phyloP scores from a whole-genome alignment of 441 rosid genomes.

The Erodium trifolium region DNA sequence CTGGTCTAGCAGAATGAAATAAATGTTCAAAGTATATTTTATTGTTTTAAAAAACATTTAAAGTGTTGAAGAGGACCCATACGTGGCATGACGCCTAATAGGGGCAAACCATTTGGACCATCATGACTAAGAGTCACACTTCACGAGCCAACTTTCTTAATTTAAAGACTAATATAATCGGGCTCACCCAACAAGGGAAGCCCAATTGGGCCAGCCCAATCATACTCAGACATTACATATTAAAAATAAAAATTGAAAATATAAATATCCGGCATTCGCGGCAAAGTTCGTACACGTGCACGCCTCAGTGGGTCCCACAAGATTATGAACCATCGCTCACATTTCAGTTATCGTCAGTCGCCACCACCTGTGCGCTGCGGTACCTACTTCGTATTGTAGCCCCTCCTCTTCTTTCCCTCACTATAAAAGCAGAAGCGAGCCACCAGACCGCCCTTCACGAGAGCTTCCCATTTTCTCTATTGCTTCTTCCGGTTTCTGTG shows the following conservation, averaged over 20 bases:
- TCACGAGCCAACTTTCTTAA: neutral
- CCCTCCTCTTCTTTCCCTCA: neutral
- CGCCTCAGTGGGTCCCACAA: neutral
- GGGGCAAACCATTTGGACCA: neutral
- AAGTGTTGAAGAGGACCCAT: neutral
- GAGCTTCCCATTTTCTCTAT: neutral
- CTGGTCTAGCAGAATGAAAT: too few species aligned
- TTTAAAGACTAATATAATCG: neutral
- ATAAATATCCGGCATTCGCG: neutral
- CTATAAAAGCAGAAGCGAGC: neutral
- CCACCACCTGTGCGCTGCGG: neutral
- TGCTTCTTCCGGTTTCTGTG: neutral
- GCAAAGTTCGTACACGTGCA: neutral
- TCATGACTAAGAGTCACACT: neutral
- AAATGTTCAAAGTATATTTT: too few species aligned
- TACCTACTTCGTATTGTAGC: neutral
- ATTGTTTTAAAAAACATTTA: too few species aligned
- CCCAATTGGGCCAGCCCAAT: constrained; percentile 5
- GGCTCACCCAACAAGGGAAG: neutral
- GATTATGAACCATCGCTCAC: neutral
- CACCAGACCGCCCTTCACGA: neutral
- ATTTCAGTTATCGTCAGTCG: neutral
- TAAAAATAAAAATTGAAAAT: neutral
- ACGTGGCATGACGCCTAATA: neutral
- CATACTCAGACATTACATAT: neutral